Conservation (phyloP, 208 protist genomes). For the Leishmania martiniquensis region DNA sequence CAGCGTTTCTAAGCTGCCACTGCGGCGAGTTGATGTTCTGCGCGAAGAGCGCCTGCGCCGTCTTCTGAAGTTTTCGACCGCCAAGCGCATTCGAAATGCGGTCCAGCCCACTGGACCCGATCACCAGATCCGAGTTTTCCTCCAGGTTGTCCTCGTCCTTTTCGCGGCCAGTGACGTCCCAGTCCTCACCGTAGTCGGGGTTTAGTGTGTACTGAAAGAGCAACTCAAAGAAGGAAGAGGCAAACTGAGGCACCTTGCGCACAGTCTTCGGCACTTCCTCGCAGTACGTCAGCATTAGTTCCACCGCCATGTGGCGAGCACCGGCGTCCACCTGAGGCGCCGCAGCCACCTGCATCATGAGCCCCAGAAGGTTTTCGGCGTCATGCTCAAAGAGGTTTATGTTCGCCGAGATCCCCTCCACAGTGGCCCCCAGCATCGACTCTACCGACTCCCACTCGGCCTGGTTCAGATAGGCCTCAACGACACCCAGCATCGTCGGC, state of each 20-base stretch:
- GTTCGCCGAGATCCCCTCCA: constrained; percentile 56
- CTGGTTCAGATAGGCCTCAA: constrained; percentile 68
- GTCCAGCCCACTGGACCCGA: constrained; percentile 76
- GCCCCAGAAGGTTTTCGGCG: constrained; percentile 52
- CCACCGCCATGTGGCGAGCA: constrained; percentile 83
- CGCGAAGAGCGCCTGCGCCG: constrained; percentile 66
- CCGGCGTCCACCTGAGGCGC: constrained; percentile 44
- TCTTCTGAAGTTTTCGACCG: constrained; percentile 75
- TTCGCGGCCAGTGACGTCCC: constrained; percentile 58
- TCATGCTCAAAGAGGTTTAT: constrained; percentile 60
- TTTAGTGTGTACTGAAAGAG: constrained; percentile 88
- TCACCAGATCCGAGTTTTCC: constrained; percentile 61
- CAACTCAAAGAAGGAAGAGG: constrained; percentile 77
- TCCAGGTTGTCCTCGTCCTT: constrained; percentile 72
- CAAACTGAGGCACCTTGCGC: constrained; percentile 82
- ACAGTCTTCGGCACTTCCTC: constrained; percentile 79
- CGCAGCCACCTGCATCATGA: constrained; percentile 79
- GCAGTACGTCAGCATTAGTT: constrained; percentile 80
- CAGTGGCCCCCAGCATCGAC: constrained; percentile 51
- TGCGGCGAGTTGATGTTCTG: constrained; percentile 70
- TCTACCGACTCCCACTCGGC: constrained; percentile 68
- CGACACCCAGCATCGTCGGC: constrained; percentile 62
- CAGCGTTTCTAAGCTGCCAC: constrained; percentile 81
- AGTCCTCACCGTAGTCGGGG: constrained; percentile 62
- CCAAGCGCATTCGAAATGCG: constrained; percentile 75